These are phyloP conservation scores for Intubia oerlemansii DNA, from an alignment of 2,329 filamentous ascomycete species.

Conservation along the genomic window DNA sequence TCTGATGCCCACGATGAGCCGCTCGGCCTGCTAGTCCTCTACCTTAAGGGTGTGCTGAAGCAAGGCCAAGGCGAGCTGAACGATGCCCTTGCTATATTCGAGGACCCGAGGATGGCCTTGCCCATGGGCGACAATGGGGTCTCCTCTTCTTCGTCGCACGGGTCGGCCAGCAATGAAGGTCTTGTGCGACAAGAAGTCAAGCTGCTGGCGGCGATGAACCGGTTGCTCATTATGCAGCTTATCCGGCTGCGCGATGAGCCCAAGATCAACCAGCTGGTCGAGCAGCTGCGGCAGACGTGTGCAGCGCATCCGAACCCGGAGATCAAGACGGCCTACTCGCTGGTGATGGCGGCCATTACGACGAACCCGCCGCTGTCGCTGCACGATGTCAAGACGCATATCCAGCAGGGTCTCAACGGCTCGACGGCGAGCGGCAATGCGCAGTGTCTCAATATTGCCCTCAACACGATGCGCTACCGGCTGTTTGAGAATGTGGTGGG, in stretches of 20 bases:
- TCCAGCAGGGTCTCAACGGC: conserved; percentile 49
- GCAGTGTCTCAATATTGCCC: conserved; percentile 61
- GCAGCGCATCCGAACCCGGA: conserved; percentile 48
- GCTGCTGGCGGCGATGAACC: conserved; percentile 46
- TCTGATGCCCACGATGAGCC: conserved; percentile 19
- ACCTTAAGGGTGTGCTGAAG: conserved; percentile 53
- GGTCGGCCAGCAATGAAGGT: conserved; percentile 15
- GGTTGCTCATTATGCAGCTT: conserved; percentile 51
- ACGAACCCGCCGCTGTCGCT: conserved; percentile 43
- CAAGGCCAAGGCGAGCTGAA: conserved; percentile 58
- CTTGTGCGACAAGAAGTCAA: conserved; percentile 36
- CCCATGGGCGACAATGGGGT: background rate
- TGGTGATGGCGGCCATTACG: conserved; percentile 48
- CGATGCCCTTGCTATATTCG: conserved; percentile 46
- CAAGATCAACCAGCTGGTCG: conserved; percentile 37
- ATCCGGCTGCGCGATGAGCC: conserved; percentile 32
- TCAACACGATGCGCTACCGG: conserved; percentile 66
- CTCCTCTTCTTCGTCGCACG: background rate
- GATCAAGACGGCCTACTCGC: conserved; percentile 55
- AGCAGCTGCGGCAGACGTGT: conserved; percentile 46
- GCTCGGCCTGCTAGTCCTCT: conserved; percentile 36
- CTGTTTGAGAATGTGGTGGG: conserved; percentile 71
- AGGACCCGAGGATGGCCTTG: conserved; percentile 36
- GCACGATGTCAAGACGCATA: conserved; percentile 56
- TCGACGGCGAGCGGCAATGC: conserved; percentile 51